Percentiles rank a stretch among this genome's conserved stretches.
Evolutionary conservation across 768 basidiomycete genomes (phyloP).

Genomic region (Suillus cothurnatus): DNA sequence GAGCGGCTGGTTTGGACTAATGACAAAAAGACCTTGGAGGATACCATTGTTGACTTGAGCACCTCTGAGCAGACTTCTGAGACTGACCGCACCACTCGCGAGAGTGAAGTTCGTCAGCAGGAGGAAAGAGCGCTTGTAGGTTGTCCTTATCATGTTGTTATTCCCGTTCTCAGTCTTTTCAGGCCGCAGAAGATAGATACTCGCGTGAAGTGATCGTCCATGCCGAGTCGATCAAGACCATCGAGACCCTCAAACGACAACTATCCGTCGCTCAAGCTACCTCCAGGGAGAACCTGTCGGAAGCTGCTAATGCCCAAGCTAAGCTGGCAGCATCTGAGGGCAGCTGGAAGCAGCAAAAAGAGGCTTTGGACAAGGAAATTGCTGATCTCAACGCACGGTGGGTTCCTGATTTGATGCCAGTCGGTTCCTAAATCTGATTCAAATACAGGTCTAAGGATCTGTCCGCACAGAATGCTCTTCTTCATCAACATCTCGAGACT

Average conservation of each 20-base stretch:
- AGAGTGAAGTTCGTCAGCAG: constrained; percentile 64
- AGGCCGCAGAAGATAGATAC: constrained; percentile 82
- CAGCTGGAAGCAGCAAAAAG: constrained; percentile 83
- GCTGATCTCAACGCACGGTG: constrained; percentile 72
- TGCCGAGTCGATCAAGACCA: constrained; percentile 78
- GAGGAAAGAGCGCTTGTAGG: constrained; percentile 71
- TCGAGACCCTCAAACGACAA: constrained; percentile 66
- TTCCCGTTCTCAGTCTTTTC: constrained; percentile 7
- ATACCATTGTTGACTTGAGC: constrained; percentile 78
- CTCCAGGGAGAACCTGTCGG: constrained; percentile 58
- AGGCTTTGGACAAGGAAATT: constrained; percentile 77
- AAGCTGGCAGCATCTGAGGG: constrained; percentile 71
- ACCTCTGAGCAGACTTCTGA: constrained; percentile 71
- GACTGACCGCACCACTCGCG: constrained; percentile 62
- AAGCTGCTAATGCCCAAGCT: constrained; percentile 73
- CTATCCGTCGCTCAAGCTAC: constrained; percentile 52
- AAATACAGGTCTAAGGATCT: constrained; percentile 68
- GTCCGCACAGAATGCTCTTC: constrained; percentile 68
- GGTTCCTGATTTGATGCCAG: constrained; percentile 15
- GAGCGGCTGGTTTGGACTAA: constrained; percentile 72
- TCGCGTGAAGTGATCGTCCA: constrained; percentile 81
- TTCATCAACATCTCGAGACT: constrained; percentile 84
- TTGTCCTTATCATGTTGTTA: background rate
- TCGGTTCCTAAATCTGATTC: background rate
- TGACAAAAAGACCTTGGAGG: constrained; percentile 84